A percentile compares a stretch with the other conserved stretches of the same genome.
Conservation (phyloP, 345 rosid species). For the Boechera retrofracta region DNA sequence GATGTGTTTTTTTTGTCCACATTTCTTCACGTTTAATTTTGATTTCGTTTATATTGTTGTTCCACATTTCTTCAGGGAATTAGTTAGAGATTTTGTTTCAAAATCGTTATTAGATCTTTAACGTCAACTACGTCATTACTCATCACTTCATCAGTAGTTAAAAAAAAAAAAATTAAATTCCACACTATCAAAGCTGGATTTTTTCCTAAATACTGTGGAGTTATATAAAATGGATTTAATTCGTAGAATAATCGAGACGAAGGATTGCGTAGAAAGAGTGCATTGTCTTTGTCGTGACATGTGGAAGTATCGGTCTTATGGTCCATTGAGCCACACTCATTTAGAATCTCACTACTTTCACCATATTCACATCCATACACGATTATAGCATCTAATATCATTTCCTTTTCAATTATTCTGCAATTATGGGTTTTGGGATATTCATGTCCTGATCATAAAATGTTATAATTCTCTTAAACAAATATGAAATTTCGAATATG, state of each 20-base stretch:
- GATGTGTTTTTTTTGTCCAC: not conserved
- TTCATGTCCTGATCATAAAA: constrained; percentile 36
- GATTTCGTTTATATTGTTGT: not conserved
- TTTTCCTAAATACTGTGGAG: not conserved
- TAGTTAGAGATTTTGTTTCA: not conserved
- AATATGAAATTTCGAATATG: constrained; percentile 31
- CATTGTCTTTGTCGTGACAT: constrained; percentile 26
- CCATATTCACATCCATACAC: constrained; percentile 32
- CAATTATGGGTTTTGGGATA: constrained; percentile 30
- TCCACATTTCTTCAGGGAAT: not conserved
- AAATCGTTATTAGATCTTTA: not conserved
- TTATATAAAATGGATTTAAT: not conserved
- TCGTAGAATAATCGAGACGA: constrained; percentile 33
- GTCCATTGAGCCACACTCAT: constrained; percentile 40
- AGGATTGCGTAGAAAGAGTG: constrained; percentile 36
- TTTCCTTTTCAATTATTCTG: constrained; percentile 18
- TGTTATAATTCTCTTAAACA: not conserved
- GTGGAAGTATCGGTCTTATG: constrained; percentile 36
- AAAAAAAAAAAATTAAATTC: not conserved
- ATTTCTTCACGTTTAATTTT: no score
- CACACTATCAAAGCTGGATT: not conserved
- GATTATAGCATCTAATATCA: constrained; percentile 15
- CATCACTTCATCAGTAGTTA: not conserved
- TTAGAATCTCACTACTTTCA: constrained; percentile 40
- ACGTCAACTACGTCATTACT: not conserved